Percentiles rank a stretch among this genome's conserved stretches.
These are phyloP conservation scores for Hibiscus syriacus DNA, from an alignment of 345 rosid species.

Conservation along the genomic window DNA sequence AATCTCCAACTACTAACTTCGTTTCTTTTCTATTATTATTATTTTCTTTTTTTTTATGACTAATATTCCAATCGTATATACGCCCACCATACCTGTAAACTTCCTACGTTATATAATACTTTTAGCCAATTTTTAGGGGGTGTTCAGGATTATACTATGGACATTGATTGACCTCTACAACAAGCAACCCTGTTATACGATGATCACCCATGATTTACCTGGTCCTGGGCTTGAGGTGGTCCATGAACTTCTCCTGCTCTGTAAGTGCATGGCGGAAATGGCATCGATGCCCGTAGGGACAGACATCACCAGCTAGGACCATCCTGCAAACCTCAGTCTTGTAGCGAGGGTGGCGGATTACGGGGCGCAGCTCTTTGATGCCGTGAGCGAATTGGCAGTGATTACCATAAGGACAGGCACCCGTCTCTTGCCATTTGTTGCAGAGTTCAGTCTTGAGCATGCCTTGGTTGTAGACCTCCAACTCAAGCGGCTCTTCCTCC, in stretches of 20 bases:
- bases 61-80: not conserved
- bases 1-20: not conserved
- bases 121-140: no score
- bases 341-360: slow-evolving; percentile 91
- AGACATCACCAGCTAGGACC: slow-evolving; percentile 58
- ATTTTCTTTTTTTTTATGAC: not conserved
- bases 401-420: slow-evolving; percentile 61
- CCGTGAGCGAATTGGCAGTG: slow-evolving; percentile 94
- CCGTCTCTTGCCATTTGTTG: slow-evolving; percentile 96
- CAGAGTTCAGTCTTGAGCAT: slow-evolving; percentile 89
- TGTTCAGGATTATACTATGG: not conserved
- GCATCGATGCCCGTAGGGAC: slow-evolving; percentile 94
- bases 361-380: slow-evolving; percentile 75
- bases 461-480: slow-evolving; percentile 80
- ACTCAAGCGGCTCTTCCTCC: slow-evolving; percentile 43
- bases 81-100: not conserved
- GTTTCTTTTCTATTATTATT: not conserved
- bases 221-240: slow-evolving; percentile 4
- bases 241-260: slow-evolving; percentile 45
- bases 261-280: slow-evolving; percentile 91
- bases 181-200: not conserved
- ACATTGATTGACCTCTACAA: slow-evolving; percentile 1
- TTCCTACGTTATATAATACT: not conserved
- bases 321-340: slow-evolving; percentile 83
- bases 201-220: slow-evolving; percentile 5